Conservation (phyloP, 495 filamentous ascomycete genomes). For the Cudoniella acicularis region DNA sequence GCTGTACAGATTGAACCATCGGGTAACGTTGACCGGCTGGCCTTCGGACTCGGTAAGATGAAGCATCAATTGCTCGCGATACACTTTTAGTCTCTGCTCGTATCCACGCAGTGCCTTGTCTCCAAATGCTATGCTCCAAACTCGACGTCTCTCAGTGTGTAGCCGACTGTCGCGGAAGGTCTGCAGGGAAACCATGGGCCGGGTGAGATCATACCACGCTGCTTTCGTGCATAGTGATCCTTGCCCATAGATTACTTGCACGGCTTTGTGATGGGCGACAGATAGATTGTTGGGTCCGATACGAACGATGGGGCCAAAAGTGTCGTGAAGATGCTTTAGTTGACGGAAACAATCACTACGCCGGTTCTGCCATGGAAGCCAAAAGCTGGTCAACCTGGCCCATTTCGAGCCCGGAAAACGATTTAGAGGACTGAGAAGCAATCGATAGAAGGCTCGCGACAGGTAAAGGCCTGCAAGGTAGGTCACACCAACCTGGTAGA, state of each 20-base stretch:
- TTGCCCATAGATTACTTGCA: slow-evolving; percentile 28
- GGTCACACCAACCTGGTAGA: no score
- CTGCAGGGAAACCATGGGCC: slow-evolving; percentile 35
- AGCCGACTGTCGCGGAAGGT: slow-evolving; percentile 31
- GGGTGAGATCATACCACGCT: slow-evolving; percentile 42
- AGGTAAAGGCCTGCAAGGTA: no score
- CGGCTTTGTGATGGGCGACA: slow-evolving; percentile 30
- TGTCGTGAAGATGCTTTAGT: no score
- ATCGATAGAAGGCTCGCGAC: no score
- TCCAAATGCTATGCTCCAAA: slow-evolving; percentile 34
- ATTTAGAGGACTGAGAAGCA: no score
- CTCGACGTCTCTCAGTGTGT: slow-evolving; percentile 31
- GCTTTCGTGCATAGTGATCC: slow-evolving; percentile 33
- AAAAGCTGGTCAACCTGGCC: no score
- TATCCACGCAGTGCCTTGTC: slow-evolving; percentile 20
- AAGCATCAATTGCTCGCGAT: slow-evolving; percentile 26
- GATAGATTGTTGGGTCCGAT: slow-evolving; percentile 37
- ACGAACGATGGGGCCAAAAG: background rate
- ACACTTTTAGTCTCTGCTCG: slow-evolving; percentile 21
- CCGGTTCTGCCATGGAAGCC: no score
- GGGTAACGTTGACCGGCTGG: slow-evolving; percentile 25
- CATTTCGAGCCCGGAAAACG: no score
- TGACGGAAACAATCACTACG: no score
- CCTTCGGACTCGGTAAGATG: slow-evolving; percentile 15
- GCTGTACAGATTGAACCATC: slow-evolving; percentile 37